Evolutionary conservation across 192 early-diverging fungal genomes (phyloP), one percentile per base, ranked within the genome.

Genomic region (Backusella australiensis): DNA sequence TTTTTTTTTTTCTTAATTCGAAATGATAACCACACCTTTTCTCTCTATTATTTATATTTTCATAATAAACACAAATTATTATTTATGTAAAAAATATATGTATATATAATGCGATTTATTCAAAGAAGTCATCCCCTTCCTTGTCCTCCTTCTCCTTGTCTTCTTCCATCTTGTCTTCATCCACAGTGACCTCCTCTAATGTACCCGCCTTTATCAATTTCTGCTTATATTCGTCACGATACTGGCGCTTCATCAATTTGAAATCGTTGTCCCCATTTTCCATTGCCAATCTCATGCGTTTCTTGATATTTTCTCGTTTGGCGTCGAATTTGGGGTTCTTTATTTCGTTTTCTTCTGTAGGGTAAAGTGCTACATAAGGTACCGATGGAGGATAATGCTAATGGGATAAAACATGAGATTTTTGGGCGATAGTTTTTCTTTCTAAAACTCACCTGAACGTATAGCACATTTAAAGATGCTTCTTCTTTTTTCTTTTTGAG

Each of bases 101-200:
- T 34, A 21, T 41, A 44, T 15, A 44, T 17, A 14, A 3, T 4
- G 15, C 42, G 42, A 0, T 35, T 41, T 75, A 74, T 42, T 75
- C 73, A 75, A 75, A 75, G 65, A 75, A 75, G 34, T 75, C 74
- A 34, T 75, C 74, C 34, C 42, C 41, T 11, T 38, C n/a, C n/a
- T 59, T 63, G 5, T n/a, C 63, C 41, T 36, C 35, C 15, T n/a
- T 15, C 7, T 36, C 3, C n/a, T 41, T 34, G 8, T 73, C 46
- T 63, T 59, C 53, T 9, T 34, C 73, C 34, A 67, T 65, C 26
- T 41, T 65, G 4, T 41, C 36, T 23, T 67, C 65, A 34, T 75
- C 32, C 1, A 67, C 39, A 11, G 38, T 14, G 4, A 34, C 65
- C 17, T 74, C 72, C 23, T 23, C 41, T 0, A 39, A 65, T 42